Percentiles rank a stretch among this genome's conserved stretches.
These are phyloP conservation scores for Trifolium dubium DNA, from an alignment of 306 rosid genomes.

Conservation along the genomic window DNA sequence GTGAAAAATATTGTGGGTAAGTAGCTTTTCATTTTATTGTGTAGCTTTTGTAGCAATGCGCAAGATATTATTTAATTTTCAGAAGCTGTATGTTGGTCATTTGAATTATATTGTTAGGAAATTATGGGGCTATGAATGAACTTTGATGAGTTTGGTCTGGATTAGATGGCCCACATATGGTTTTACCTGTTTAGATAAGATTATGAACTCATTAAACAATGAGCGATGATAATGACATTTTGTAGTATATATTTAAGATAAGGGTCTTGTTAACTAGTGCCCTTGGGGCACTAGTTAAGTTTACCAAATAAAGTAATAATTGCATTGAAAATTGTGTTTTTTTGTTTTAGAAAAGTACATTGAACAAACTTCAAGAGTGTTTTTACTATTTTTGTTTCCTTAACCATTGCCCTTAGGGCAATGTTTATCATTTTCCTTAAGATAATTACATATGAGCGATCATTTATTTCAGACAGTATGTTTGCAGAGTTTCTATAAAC, in stretches of 20 bases:
- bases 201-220: conserved; percentile 18
- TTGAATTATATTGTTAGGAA: conserved; percentile 24
- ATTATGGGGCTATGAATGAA: conserved; percentile 18
- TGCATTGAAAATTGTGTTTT: no score
- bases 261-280: no score
- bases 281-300: no score
- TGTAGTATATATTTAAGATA: no score
- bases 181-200: conserved; percentile 28
- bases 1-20: conserved; percentile 97
- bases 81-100: neutral
- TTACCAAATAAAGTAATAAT: no score
- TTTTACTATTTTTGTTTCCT: no score
- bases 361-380: no score
- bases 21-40: conserved; percentile 36
- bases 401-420: no score
- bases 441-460: no score
- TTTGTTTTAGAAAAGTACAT: no score
- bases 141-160: conserved; percentile 6
- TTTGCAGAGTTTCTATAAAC: conserved; percentile 21
- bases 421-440: no score
- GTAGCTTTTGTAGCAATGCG: conserved; percentile 28
- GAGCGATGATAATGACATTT: no score
- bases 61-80: conserved; percentile 23
- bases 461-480: conserved; percentile 13
- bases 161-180: conserved; percentile 23